Conservation (phyloP, 2,329 filamentous ascomycete species). For the Teratosphaeria gauchensis region DNA sequence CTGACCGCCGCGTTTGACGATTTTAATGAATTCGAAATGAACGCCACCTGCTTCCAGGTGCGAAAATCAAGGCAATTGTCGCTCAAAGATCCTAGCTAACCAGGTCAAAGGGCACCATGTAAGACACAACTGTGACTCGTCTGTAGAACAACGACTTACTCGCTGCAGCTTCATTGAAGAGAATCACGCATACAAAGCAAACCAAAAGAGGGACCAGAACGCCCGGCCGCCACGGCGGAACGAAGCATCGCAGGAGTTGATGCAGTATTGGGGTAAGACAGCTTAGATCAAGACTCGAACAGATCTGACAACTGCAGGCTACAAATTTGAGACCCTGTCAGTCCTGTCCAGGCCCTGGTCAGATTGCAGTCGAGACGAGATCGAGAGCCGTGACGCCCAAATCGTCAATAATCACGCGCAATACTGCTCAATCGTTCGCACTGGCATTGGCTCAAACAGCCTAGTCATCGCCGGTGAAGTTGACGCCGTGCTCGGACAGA, state of each 20-base stretch:
- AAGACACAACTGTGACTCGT: conserved; percentile 13
- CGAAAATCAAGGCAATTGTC: conserved; percentile 19
- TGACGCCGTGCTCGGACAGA: conserved; percentile 82
- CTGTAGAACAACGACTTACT: neutral
- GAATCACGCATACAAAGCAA: conserved; percentile 63
- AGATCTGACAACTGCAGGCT: conserved; percentile 46
- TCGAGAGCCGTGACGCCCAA: conserved; percentile 63
- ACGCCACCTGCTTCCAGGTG: conserved; percentile 83
- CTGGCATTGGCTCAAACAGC: conserved; percentile 65
- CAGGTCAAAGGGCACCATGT: conserved; percentile 47
- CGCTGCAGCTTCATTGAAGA: conserved; percentile 76
- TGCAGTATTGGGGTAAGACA: conserved; percentile 77
- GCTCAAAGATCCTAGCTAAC: conserved; percentile 1
- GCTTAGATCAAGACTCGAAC: neutral
- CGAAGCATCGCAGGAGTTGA: conserved; percentile 61
- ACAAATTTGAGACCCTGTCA: conserved; percentile 88
- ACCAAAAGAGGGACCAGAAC: conserved; percentile 46
- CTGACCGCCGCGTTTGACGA: conserved; percentile 76
- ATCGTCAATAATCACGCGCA: conserved; percentile 83
- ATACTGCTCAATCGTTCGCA: conserved; percentile 89
- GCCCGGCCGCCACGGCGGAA: conserved; percentile 38
- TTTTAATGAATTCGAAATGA: conserved; percentile 90
- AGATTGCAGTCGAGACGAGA: conserved; percentile 61
- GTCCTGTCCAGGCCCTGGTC: conserved; percentile 68
- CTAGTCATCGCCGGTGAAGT: conserved; percentile 88